Conservation (phyloP, 768 basidiomycete species). For the Infundibulicybe gibba region DNA sequence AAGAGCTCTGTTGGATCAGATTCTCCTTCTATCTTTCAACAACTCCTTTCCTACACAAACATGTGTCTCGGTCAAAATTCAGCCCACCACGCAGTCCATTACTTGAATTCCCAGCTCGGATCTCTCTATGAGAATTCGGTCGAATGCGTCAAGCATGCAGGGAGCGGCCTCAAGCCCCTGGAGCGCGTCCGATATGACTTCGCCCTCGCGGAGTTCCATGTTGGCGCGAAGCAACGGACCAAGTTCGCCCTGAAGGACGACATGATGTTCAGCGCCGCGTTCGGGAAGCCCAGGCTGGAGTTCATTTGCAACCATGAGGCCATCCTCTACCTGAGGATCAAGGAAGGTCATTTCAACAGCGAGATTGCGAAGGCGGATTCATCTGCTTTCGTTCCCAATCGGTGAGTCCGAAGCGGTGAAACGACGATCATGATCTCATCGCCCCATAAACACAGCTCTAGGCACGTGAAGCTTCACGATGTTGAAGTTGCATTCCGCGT, state of each 20-base stretch:
- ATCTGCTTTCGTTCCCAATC: conserved; percentile 1
- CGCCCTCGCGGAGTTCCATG: conserved; percentile 7
- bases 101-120: conserved; percentile 9
- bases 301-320: conserved; percentile 20
- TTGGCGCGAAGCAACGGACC: conserved; percentile 6
- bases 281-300: conserved; percentile 12
- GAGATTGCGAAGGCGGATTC: conserved; percentile 4
- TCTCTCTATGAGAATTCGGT: conserved; percentile 9
- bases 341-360: conserved; percentile 12
- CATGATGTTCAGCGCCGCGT: conserved; percentile 12
- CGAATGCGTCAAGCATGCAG: conserved; percentile 7
- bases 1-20: conserved; percentile 4
- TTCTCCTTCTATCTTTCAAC: too few species aligned
- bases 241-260: conserved; percentile 8
- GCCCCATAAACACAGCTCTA: too few species aligned
- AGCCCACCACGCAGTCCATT: conserved; percentile 5
- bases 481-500: conserved; percentile 3
- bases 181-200: conserved; percentile 6
- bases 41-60: too few species aligned
- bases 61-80: conserved; percentile 4
- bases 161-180: conserved; percentile 4
- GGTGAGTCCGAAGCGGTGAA: conserved; percentile 1
- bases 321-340: conserved; percentile 10
- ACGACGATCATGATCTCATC: too few species aligned
- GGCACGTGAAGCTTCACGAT: neutral